Base-by-base conservation (phyloP, 345 rosid species). In the Garcia nutans region DNA sequence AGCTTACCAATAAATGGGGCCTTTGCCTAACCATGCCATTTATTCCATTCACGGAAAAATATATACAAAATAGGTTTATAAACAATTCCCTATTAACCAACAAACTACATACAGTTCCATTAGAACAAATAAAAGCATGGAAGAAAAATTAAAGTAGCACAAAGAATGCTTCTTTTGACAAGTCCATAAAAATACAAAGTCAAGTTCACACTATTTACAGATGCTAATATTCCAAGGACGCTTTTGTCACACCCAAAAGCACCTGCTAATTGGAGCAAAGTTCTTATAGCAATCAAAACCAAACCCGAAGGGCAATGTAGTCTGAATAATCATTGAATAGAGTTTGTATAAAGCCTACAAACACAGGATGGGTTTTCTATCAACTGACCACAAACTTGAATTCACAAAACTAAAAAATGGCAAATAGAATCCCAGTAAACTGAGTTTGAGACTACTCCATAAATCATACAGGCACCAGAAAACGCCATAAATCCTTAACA, bases 111-210 rank as follows among this genome's bases (percentile, higher is more conserved):
- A 11, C 9, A 44, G 70, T 24, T 52, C n/a, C 22, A 28, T 3
- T 10, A 19, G 50, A 68, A 41, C 8, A 49, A 22, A 47, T 22
- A 5, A 50, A 50, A 11, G 8, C 57, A 60, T 24, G 9, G 31
- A 9, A 10, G 17, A 60, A 22, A 60, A 23, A 22, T 24, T 7
- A 10, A 47, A 26, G 10, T 49, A 68, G 8, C 15, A 8, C 5
- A 47, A 8, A 24, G 1, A 24, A 24, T 69, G 45, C 5, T 7
- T 26, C 59, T 8, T 31, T 17, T 26, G 22, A 69, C 20, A 70
- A 70, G 73, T 20, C 20, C 33, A 67, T 67, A 26, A 67, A 52
- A 67, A n/a, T 45, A 33, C 13, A 54, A 70, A 31, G 3, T 70
- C 31, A 20, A 28, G 23, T 26, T 52, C 47, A 70, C 37, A 52